Conservation (phyloP, 2,329 filamentous ascomycete species). For the Rhynchosporium agropyri region DNA sequence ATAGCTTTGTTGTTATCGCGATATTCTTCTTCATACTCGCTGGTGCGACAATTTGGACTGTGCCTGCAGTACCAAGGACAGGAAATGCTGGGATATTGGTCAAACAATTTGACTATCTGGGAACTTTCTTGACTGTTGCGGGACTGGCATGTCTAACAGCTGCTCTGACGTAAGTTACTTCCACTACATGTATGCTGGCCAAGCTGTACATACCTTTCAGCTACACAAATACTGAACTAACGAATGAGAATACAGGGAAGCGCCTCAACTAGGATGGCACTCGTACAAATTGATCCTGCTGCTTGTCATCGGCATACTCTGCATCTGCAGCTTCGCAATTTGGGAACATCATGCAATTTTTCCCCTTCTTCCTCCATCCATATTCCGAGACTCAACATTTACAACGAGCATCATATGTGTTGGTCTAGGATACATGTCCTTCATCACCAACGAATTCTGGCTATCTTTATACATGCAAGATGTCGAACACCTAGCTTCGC, state of each 20-base stretch:
- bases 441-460: conserved; percentile 64
- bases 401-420: conserved; percentile 53
- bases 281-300: conserved; percentile 64
- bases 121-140: conserved; percentile 31
- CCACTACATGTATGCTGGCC: not conserved
- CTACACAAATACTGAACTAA: conserved; percentile 1
- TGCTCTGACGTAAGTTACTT: conserved; percentile 35
- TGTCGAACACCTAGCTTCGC: conserved; percentile 53
- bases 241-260: conserved; percentile 27
- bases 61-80: conserved; percentile 57
- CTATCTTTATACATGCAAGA: conserved; percentile 67
- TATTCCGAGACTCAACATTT: conserved; percentile 66
- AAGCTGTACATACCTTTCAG: too few species aligned
- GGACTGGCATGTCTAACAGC: conserved; percentile 34
- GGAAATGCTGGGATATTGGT: conserved; percentile 19
- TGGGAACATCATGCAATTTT: conserved; percentile 60
- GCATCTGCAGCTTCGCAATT: conserved; percentile 59
- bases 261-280: conserved; percentile 60
- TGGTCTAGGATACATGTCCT: conserved; percentile 64
- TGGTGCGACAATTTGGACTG: conserved; percentile 60
- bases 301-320: conserved; percentile 58
- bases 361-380: conserved; percentile 57
- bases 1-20: conserved; percentile 62
- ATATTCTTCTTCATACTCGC: conserved; percentile 66
- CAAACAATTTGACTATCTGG: conserved; percentile 36